Evolutionary conservation across 352 stramenopile genomes (phyloP).

Genomic region (Phytopythium aichiense): DNA sequence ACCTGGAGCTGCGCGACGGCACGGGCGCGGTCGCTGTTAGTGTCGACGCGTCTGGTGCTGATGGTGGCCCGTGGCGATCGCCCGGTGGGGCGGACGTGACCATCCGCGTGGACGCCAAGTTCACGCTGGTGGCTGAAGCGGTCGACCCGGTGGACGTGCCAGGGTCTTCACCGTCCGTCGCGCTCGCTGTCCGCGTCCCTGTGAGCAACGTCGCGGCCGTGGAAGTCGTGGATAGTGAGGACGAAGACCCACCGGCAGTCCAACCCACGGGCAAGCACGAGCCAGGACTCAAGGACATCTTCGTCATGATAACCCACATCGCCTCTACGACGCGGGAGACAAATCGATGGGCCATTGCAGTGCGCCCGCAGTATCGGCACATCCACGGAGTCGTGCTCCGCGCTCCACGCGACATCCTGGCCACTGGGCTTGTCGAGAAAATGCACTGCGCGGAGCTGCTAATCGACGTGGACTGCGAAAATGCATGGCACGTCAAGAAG

Average conservation of each 20-base stretch:
- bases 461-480: conserved; percentile 14
- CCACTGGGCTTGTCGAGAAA: conserved; percentile 8
- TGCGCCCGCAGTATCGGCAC: conserved; percentile 28
- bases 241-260: background rate
- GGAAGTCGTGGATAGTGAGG: background rate
- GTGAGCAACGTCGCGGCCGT: background rate
- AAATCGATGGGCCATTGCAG: background rate
- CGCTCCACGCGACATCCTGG: conserved; percentile 4
- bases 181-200: background rate
- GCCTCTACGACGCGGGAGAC: background rate
- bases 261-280: background rate
- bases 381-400: conserved; percentile 30
- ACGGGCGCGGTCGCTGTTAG: background rate
- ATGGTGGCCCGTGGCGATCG: background rate
- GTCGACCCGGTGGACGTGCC: background rate
- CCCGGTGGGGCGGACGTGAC: background rate
- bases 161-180: background rate
- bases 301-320: conserved; percentile 1
- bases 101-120: background rate
- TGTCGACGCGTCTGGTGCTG: background rate
- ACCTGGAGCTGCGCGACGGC: conserved; percentile 1
- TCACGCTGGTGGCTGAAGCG: background rate
- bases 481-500: conserved; percentile 32
- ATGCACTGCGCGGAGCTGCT: conserved; percentile 26
- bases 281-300: background rate